phyloP scores from a whole-genome alignment of 169 alveolate genomes.

The Plasmodium malariae region DNA sequence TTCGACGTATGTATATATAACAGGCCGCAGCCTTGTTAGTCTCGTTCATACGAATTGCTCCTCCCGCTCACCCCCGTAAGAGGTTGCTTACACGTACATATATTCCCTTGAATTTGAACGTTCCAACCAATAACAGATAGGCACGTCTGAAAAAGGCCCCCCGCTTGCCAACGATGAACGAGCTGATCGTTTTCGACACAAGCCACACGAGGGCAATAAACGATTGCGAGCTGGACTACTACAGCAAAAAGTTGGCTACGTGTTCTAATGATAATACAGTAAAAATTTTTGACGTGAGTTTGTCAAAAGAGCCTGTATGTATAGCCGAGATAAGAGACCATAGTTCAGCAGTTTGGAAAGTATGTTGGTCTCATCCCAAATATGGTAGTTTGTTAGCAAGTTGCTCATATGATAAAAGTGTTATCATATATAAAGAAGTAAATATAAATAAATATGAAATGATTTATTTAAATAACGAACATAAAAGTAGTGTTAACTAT shows the following conservation, averaged over 20 bases:
- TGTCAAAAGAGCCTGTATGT: slow-evolving; percentile 79
- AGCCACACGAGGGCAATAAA: slow-evolving; percentile 82
- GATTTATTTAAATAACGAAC: slow-evolving; percentile 83
- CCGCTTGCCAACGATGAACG: slow-evolving; percentile 74
- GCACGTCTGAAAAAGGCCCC: no score
- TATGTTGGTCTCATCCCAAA: slow-evolving; percentile 94
- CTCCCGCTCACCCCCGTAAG: no score
- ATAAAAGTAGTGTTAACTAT: slow-evolving; percentile 85
- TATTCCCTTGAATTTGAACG: no score
- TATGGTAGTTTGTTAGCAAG: slow-evolving; percentile 91
- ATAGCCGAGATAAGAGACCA: slow-evolving; percentile 83
- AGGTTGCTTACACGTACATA: no score
- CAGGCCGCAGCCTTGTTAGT: no score
- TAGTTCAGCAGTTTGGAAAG: slow-evolving; percentile 91
- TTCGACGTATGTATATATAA: no score
- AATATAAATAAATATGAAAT: slow-evolving; percentile 80
- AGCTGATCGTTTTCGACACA: slow-evolving; percentile 81
- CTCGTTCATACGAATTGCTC: no score
- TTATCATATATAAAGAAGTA: slow-evolving; percentile 88
- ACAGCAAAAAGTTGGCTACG: slow-evolving; percentile 90
- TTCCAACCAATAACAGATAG: no score
- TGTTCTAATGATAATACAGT: slow-evolving; percentile 89
- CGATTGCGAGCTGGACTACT: slow-evolving; percentile 89
- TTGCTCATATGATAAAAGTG: slow-evolving; percentile 91
- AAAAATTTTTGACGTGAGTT: slow-evolving; percentile 83